Conservation (phyloP, 352 stramenopile species). For the Phytopythium sindhum region DNA sequence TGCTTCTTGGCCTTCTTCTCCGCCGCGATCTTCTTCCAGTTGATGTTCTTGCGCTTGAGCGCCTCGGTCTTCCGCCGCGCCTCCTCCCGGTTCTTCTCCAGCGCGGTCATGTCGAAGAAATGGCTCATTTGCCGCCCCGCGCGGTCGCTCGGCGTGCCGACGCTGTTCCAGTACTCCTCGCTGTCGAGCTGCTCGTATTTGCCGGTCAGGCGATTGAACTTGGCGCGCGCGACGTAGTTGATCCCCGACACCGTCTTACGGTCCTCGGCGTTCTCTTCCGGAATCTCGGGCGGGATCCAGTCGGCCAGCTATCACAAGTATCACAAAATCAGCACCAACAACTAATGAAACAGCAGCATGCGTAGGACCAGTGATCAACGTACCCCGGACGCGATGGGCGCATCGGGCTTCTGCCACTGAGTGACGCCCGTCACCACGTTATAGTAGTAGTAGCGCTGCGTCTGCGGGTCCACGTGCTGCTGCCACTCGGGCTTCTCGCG, state of each 20-base stretch:
- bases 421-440: slow-evolving; percentile 74
- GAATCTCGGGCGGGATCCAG: slow-evolving; percentile 65
- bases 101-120: slow-evolving; percentile 77
- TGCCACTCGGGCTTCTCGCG: slow-evolving; percentile 61
- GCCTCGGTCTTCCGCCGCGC: slow-evolving; percentile 71
- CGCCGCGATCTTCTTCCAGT: slow-evolving; percentile 83
- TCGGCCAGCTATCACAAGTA: slow-evolving; percentile 50
- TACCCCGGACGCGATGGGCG: slow-evolving; percentile 65
- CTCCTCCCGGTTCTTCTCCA: slow-evolving; percentile 83
- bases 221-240: slow-evolving; percentile 63
- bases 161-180: slow-evolving; percentile 63
- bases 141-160: slow-evolving; percentile 57
- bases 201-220: slow-evolving; percentile 78
- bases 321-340: not conserved
- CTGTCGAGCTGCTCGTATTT: slow-evolving; percentile 69
- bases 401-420: slow-evolving; percentile 77
- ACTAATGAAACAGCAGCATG: not conserved
- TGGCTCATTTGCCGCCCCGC: slow-evolving; percentile 83
- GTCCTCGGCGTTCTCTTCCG: slow-evolving; percentile 15
- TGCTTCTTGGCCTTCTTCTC: slow-evolving; percentile 87
- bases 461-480: slow-evolving; percentile 80
- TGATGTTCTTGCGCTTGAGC: slow-evolving; percentile 81
- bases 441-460: slow-evolving; percentile 83
- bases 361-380: slow-evolving; percentile 8
- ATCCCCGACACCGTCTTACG: slow-evolving; percentile 50